Evolutionary conservation across 805 yeast species (phyloP), one percentile per base, ranked within the genome.

Genomic region (Candida easanensis): DNA sequence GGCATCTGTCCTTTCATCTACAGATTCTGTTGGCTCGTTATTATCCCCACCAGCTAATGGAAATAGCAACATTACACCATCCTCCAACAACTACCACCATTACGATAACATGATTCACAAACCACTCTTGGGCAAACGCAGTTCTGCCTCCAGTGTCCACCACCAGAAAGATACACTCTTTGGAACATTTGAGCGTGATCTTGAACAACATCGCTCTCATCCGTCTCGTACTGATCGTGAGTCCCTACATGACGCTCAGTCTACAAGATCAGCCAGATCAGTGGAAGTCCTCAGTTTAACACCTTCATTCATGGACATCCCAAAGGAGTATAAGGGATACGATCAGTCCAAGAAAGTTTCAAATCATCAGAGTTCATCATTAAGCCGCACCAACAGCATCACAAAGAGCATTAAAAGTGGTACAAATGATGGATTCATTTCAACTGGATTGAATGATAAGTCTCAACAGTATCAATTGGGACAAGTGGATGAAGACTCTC

Each of bases 251-350:
- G 23, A 32, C 9, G 17, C 22, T 4, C 23, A 32, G 14, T 19
- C 35, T 18, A 19, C 35, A 13, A 33, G 44, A 19, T 30, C 33
- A 14, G 21, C 26, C 14, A 15, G 38, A 11, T 42, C 47, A 13
- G 70, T 67, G 5, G 74, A 68, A 46, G 72, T 66, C 5, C 42
- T 68, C 13, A 65, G 72, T 0, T 41, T 69, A 34, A 68, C 70
- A 5, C 72, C 74, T 6, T 62, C 69, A 35, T 68, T 68, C 40
- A 60, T 65, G 61, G 74, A 69, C 47, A 36, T 49, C 7, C 51
- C 53, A 8, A 19, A 17, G 11, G 42, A 31, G 33, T 38, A 10
- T 6, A 26, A 26, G 30, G 14, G 10, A 5, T 26, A 8, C n/a
- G n/a, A 26, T n/a, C 30, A 26, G n/a, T n/a, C 15, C 30, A 26